Conservation (phyloP, 129 eudicot species). For the Arctium lappa region DNA sequence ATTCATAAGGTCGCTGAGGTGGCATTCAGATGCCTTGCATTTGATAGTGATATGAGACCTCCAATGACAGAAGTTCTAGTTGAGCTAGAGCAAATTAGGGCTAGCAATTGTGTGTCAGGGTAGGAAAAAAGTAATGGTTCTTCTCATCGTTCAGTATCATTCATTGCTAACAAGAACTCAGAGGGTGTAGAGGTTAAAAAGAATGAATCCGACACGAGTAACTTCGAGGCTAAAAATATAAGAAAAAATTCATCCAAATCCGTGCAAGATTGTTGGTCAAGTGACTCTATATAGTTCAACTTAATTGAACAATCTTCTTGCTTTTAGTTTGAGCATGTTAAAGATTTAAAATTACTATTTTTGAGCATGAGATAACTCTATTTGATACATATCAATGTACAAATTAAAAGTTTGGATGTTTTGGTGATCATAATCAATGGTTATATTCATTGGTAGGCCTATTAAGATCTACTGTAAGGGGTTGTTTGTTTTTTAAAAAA, state of each 20-base stretch:
- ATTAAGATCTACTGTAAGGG: too few species aligned
- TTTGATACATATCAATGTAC: too few species aligned
- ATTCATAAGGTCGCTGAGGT: constrained; percentile 60
- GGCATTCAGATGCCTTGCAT: constrained; percentile 72
- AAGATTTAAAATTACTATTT: too few species aligned
- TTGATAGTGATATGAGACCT: constrained; percentile 69
- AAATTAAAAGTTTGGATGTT: too few species aligned
- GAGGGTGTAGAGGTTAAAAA: neutral
- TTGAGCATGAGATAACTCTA: neutral
- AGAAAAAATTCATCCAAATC: constrained; percentile 34
- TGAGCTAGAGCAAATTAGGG: constrained; percentile 53
- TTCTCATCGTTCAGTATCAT: constrained; percentile 21
- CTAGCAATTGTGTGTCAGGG: constrained; percentile 20
- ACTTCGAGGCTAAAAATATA: constrained; percentile 12
- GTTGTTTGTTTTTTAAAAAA: too few species aligned
- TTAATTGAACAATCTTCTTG: constrained; percentile 39
- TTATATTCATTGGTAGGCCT: too few species aligned
- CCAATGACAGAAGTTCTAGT: constrained; percentile 66
- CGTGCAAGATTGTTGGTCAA: constrained; percentile 38
- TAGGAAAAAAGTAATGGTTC: constrained; percentile 16
- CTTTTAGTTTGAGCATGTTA: too few species aligned
- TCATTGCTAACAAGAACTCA: constrained; percentile 26
- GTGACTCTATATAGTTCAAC: constrained; percentile 50
- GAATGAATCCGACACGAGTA: constrained; percentile 7
- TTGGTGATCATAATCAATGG: too few species aligned